phyloP scores from a whole-genome alignment of 1,284 basidiomycete species.

The Malassezia nana region DNA sequence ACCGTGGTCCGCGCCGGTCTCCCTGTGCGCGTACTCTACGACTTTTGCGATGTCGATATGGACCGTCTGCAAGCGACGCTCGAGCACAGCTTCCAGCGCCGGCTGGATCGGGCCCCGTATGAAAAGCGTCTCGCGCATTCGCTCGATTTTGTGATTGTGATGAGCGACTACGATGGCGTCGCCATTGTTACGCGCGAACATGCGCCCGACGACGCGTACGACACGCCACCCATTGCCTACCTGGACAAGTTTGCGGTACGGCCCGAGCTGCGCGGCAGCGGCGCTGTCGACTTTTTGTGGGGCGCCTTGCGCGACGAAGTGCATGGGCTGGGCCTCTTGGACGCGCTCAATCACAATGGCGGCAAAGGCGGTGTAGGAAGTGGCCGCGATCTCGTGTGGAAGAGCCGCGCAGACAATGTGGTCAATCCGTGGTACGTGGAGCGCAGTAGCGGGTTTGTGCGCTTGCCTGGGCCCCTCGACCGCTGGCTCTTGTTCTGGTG shows the following conservation, averaged over 20 bases:
- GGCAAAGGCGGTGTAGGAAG: slow-evolving; percentile 75
- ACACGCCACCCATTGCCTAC: slow-evolving; percentile 61
- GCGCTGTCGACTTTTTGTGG: slow-evolving; percentile 98
- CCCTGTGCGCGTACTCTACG: slow-evolving; percentile 68
- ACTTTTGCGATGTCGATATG: slow-evolving; percentile 61
- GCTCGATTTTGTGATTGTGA: slow-evolving; percentile 86
- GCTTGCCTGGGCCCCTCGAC: slow-evolving; percentile 50
- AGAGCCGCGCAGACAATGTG: slow-evolving; percentile 80
- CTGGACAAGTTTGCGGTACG: slow-evolving; percentile 98
- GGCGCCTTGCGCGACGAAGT: slow-evolving; percentile 96
- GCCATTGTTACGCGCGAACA: slow-evolving; percentile 85
- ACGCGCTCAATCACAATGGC: slow-evolving; percentile 81
- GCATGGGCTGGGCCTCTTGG: slow-evolving; percentile 84
- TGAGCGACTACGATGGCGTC: slow-evolving; percentile 89
- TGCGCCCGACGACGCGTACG: slow-evolving; percentile 26
- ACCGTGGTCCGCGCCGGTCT: slow-evolving; percentile 82
- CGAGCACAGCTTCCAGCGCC: slow-evolving; percentile 73
- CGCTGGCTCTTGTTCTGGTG: slow-evolving; percentile 94
- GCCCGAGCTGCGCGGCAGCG: slow-evolving; percentile 88
- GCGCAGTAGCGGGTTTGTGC: slow-evolving; percentile 77
- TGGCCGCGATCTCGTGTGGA: slow-evolving; percentile 92
- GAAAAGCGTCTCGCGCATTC: slow-evolving; percentile 64
- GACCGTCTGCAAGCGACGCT: slow-evolving; percentile 68
- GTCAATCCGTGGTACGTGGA: slow-evolving; percentile 99
- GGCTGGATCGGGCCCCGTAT: slow-evolving; percentile 65